Percentiles rank a stretch among this genome's conserved stretches.
phyloP scores from a whole-genome alignment of 225 moss, liverwort and hornwort species.

The Asterella californica region DNA sequence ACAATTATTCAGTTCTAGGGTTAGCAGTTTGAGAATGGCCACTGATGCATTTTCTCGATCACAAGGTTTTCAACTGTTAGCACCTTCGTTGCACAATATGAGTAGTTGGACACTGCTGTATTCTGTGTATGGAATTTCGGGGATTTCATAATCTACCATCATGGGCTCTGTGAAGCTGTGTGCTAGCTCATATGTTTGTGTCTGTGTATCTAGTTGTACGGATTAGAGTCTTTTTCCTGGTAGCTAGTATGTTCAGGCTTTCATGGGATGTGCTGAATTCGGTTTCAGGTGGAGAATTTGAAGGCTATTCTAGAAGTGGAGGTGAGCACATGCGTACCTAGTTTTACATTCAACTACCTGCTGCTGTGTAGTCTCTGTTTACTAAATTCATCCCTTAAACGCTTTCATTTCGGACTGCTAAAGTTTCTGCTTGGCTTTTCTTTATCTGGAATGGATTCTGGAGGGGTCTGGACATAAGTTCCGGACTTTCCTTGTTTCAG shows the following conservation, averaged over 20 bases:
- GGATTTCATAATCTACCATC: not conserved
- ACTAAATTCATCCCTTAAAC: too few species aligned
- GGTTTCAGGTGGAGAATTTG: slow-evolving; percentile 87
- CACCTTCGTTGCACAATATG: not conserved
- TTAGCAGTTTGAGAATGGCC: too few species aligned
- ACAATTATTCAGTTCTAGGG: not conserved
- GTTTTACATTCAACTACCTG: not conserved
- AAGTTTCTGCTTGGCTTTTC: not conserved
- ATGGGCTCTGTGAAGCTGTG: not conserved
- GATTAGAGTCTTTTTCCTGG: not conserved
- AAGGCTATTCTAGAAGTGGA: slow-evolving; percentile 98
- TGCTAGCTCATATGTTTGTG: not conserved
- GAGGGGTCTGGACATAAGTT: not conserved
- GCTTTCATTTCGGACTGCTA: too few species aligned
- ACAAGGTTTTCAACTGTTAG: not conserved
- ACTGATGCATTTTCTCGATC: not conserved
- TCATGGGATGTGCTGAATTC: not conserved
- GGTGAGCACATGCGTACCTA: slow-evolving; percentile 41
- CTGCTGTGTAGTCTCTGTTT: not conserved
- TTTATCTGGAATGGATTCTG: not conserved
- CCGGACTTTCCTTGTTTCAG: not conserved
- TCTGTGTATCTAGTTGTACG: not conserved
- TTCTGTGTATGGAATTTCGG: not conserved
- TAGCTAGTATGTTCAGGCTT: not conserved
- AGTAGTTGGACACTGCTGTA: not conserved